Conservation (phyloP, 2,329 filamentous ascomycete species). For the Fusarium udum region DNA sequence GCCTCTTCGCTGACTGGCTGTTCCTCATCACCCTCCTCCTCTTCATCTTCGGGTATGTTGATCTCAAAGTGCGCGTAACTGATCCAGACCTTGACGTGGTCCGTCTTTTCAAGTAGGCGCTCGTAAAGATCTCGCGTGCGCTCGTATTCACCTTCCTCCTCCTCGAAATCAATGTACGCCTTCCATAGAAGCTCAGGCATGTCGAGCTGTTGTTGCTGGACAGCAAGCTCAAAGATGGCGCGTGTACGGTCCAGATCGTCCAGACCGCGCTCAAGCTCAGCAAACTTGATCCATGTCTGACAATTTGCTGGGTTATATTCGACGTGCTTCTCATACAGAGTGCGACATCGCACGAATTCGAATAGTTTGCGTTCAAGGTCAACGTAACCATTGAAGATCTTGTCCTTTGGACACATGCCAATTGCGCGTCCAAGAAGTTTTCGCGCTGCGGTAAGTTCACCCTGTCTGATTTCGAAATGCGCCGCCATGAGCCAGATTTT, state of each 20-base stretch:
- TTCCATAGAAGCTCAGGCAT: constrained; percentile 99
- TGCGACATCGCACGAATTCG: constrained; percentile 91
- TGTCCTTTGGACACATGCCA: constrained; percentile 95
- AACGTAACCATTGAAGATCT: constrained; percentile 92
- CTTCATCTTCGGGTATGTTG: constrained; percentile 83
- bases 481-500: constrained; percentile 96
- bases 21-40: constrained; percentile 67
- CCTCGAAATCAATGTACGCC: constrained; percentile 97
- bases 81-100: constrained; percentile 99
- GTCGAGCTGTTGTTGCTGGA: constrained; percentile 83
- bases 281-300: constrained; percentile 96
- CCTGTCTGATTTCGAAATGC: constrained; percentile 90
- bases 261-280: constrained; percentile 88
- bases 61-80: constrained; percentile 99
- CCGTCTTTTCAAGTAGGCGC: constrained; percentile 90
- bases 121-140: constrained; percentile 86
- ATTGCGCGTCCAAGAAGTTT: constrained; percentile 92
- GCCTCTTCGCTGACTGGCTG: constrained; percentile 81
- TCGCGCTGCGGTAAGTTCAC: constrained; percentile 79
- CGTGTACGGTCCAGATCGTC: constrained; percentile 89
- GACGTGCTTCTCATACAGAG: constrained; percentile 91
- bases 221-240: constrained; percentile 91
- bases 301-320: constrained; percentile 91
- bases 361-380: constrained; percentile 93
- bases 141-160: constrained; percentile 92